phyloP scores from a whole-genome alignment of 139 green algal genomes.

The Deuterostichococcus epilithicus region DNA sequence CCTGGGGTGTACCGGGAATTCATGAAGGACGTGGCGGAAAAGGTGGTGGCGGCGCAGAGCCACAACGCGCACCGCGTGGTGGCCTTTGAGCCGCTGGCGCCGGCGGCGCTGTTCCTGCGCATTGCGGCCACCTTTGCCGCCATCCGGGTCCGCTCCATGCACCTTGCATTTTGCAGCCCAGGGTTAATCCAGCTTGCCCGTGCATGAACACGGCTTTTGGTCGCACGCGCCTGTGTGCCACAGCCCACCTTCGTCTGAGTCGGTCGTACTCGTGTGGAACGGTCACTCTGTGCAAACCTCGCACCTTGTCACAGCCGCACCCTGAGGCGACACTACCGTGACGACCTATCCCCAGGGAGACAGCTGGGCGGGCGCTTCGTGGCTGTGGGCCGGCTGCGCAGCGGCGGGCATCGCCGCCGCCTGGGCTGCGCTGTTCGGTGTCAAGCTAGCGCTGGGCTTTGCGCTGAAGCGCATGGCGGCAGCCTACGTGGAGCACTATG shows the following conservation, averaged over 20 bases:
- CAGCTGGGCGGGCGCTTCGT: too few species aligned
- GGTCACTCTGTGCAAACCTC: not conserved
- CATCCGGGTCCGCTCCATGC: too few species aligned
- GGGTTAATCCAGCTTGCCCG: too few species aligned
- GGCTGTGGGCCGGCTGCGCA: too few species aligned
- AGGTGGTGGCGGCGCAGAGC: slow-evolving; percentile 43
- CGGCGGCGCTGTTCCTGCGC: slow-evolving; percentile 62
- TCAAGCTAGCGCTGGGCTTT: slow-evolving; percentile 4
- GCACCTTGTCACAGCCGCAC: too few species aligned
- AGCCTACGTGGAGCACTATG: slow-evolving; percentile 16
- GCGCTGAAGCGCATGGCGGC: slow-evolving; percentile 3
- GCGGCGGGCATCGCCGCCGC: too few species aligned
- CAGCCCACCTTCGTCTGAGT: not conserved
- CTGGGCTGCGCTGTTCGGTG: slow-evolving; percentile 2
- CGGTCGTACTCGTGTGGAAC: not conserved
- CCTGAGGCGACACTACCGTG: too few species aligned
- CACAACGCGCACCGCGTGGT: slow-evolving; percentile 59
- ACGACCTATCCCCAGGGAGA: too few species aligned
- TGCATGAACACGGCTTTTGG: too few species aligned
- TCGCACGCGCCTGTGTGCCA: not conserved
- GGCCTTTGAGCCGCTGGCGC: slow-evolving; percentile 67
- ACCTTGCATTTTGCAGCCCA: too few species aligned
- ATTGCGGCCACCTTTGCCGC: slow-evolving; percentile 26
- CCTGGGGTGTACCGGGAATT: slow-evolving; percentile 81
- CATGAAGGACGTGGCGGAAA: slow-evolving; percentile 69